Percentiles rank a stretch among this genome's conserved stretches.
Evolutionary conservation across 2,329 filamentous ascomycete species (phyloP).

Genomic region (Bipolaris bicolor): DNA sequence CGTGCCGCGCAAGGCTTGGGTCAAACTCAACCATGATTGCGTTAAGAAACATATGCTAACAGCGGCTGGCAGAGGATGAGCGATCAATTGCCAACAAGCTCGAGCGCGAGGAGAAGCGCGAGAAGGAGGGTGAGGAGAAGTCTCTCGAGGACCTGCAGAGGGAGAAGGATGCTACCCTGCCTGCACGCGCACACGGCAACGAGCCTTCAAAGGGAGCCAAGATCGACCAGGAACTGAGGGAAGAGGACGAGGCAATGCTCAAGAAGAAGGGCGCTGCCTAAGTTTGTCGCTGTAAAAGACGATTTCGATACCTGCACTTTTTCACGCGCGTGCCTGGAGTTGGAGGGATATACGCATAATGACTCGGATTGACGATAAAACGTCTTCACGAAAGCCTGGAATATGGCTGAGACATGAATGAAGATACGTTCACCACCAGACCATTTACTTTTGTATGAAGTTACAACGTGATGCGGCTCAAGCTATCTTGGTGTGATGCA

Average conservation of each 20-base stretch:
- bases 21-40: background rate
- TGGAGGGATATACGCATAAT: conserved; percentile 16
- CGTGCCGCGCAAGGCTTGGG: background rate
- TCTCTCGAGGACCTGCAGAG: conserved; percentile 45
- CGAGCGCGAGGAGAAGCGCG: conserved; percentile 64
- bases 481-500: conserved; percentile 12
- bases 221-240: conserved; percentile 71
- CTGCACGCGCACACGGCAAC: conserved; percentile 71
- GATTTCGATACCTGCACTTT: conserved; percentile 19
- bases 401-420: conserved; percentile 15
- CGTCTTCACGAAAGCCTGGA: conserved; percentile 10
- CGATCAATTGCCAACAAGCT: conserved; percentile 74
- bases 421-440: conserved; percentile 6
- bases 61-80: conserved; percentile 65
- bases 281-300: conserved; percentile 9
- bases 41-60: conserved; percentile 1
- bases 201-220: conserved; percentile 74
- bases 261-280: conserved; percentile 62
- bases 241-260: conserved; percentile 70
- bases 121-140: conserved; percentile 48
- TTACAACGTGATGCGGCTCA: conserved; percentile 3
- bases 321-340: conserved; percentile 11
- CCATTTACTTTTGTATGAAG: background rate
- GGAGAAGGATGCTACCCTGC: conserved; percentile 66
- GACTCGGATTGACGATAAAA: conserved; percentile 16